Conservation (phyloP, 306 rosid genomes). For the Herpetospermum pedunculosum region DNA sequence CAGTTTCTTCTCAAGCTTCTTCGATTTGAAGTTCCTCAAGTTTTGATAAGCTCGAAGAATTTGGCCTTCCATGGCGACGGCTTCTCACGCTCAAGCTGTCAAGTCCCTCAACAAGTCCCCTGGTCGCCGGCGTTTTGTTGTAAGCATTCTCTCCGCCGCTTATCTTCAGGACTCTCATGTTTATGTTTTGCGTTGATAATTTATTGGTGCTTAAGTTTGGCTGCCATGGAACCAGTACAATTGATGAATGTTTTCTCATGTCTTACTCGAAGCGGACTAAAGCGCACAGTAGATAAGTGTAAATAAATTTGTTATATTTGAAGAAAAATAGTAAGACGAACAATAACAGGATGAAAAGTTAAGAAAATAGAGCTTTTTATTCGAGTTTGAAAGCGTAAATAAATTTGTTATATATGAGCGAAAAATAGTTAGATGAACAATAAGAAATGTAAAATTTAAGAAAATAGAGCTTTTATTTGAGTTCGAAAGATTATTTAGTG, state of each 20-base stretch:
- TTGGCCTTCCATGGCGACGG: slow-evolving; percentile 41
- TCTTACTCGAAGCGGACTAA: no score
- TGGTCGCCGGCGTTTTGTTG: slow-evolving; percentile 70
- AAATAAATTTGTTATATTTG: no score
- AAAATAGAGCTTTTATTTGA: no score
- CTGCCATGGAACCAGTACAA: not conserved
- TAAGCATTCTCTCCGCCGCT: slow-evolving; percentile 16
- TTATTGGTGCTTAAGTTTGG: not conserved
- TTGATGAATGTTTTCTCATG: not conserved
- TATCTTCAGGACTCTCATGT: not conserved
- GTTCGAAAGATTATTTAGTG: no score
- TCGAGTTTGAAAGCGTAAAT: no score
- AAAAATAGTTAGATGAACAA: no score
- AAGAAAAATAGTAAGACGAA: no score
- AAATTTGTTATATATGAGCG: no score
- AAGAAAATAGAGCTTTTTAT: no score
- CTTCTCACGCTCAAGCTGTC: slow-evolving; percentile 62
- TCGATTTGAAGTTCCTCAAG: not conserved
- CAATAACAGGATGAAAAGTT: no score
- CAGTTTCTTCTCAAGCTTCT: not conserved
- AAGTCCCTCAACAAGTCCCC: slow-evolving; percentile 74
- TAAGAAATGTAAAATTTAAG: no score
- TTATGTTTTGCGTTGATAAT: not conserved
- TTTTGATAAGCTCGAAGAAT: not conserved
- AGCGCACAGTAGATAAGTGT: no score